phyloP scores from a whole-genome alignment of 176 grass and related monocot genomes.

The Phyllostachys edulis region DNA sequence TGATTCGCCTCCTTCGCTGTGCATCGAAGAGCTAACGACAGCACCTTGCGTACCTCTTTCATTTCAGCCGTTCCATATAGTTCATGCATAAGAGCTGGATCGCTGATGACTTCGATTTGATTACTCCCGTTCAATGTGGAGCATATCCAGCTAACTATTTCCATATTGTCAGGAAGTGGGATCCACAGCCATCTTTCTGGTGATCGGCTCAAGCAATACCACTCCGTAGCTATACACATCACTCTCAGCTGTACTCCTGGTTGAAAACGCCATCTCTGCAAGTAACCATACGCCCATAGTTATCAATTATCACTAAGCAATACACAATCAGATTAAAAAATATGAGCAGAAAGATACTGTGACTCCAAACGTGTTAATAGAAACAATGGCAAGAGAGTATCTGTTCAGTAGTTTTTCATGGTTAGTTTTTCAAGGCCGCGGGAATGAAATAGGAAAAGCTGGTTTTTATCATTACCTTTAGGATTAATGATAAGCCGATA shows the following conservation, averaged over 20 bases:
- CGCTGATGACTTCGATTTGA: conserved; percentile 43
- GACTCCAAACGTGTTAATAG: too few species aligned
- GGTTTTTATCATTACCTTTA: too few species aligned
- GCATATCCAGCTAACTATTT: conserved; percentile 60
- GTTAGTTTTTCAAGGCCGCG: too few species aligned
- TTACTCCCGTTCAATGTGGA: conserved; percentile 16
- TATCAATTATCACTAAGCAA: background rate
- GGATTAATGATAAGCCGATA: too few species aligned
- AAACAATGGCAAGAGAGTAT: too few species aligned
- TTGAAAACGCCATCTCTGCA: conserved; percentile 63
- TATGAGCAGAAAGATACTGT: background rate
- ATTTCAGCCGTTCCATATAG: conserved; percentile 32
- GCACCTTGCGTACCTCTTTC: conserved; percentile 5
- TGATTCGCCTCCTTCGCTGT: conserved; percentile 17
- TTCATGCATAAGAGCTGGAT: conserved; percentile 47
- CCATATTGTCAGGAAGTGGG: conserved; percentile 18
- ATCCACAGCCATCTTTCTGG: conserved; percentile 54
- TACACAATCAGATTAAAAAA: background rate
- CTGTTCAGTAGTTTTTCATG: too few species aligned
- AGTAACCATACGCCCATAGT: background rate
- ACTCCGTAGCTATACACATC: conserved; percentile 79
- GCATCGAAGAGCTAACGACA: conserved; percentile 55
- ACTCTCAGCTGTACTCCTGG: conserved; percentile 37
- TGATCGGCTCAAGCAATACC: conserved; percentile 67
- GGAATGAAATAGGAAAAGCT: too few species aligned